These are phyloP conservation scores for Coemansia sp. DNA, from an alignment of 192 early-diverging fungal genomes.

Conservation along the genomic window DNA sequence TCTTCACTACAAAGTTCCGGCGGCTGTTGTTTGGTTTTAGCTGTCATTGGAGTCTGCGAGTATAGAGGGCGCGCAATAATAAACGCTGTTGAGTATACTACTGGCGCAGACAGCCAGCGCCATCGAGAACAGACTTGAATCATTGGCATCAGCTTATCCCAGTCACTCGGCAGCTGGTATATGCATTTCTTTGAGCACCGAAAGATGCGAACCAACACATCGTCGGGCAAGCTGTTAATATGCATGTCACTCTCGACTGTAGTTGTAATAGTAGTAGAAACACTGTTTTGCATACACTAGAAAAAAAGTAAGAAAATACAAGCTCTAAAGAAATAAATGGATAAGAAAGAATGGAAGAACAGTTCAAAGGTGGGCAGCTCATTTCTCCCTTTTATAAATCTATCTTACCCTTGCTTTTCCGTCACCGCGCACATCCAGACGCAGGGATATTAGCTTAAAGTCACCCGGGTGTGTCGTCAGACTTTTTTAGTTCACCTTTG, in stretches of 20 bases:
- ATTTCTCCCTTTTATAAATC: too few species aligned
- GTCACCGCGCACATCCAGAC: too few species aligned
- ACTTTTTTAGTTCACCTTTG: background rate
- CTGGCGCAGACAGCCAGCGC: background rate
- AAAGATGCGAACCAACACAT: background rate
- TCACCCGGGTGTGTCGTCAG: background rate
- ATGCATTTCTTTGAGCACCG: background rate
- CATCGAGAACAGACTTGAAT: slow-evolving; percentile 6
- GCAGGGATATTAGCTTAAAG: background rate
- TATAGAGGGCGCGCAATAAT: background rate
- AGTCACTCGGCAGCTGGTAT: background rate
- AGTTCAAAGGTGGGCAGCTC: background rate
- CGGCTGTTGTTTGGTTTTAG: background rate
- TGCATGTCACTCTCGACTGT: background rate
- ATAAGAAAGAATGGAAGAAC: background rate
- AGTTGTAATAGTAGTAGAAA: background rate
- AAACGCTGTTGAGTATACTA: slow-evolving; percentile 9
- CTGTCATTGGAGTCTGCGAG: background rate
- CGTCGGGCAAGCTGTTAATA: slow-evolving; percentile 4
- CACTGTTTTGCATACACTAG: background rate
- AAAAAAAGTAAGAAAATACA: background rate
- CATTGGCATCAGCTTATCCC: background rate
- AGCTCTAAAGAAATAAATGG: background rate
- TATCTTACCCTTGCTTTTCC: background rate
- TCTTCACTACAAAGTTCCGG: background rate